Conservation (phyloP, 2,329 filamentous ascomycete genomes). For the Pezicula rhizophila region DNA sequence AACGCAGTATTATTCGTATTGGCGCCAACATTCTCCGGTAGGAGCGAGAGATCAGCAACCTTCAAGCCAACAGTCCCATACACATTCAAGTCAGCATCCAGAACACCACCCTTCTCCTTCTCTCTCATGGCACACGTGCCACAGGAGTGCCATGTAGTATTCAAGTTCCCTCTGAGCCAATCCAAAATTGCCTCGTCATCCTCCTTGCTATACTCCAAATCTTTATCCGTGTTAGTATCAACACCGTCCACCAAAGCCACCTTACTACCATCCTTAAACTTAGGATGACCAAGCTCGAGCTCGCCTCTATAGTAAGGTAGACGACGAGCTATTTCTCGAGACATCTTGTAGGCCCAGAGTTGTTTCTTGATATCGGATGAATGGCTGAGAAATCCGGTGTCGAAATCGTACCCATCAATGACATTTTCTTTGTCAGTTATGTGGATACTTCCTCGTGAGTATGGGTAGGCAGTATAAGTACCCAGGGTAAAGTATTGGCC, state of each 20-base stretch:
- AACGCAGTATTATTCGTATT: slow-evolving; percentile 42
- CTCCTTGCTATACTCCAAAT: slow-evolving; percentile 32
- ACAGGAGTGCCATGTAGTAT: slow-evolving; percentile 34
- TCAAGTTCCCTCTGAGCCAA: slow-evolving; percentile 33
- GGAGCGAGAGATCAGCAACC: slow-evolving; percentile 34
- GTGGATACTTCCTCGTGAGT: slow-evolving; percentile 55
- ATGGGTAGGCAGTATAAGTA: slow-evolving; percentile 53
- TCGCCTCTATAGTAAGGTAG: slow-evolving; percentile 46
- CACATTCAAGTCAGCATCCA: slow-evolving; percentile 32
- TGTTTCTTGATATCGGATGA: slow-evolving; percentile 51
- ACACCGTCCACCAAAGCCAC: slow-evolving; percentile 28
- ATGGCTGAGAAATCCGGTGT: slow-evolving; percentile 51
- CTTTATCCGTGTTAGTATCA: slow-evolving; percentile 21
- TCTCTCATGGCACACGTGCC: slow-evolving; percentile 35
- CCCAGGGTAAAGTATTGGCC: slow-evolving; percentile 47
- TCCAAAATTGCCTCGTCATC: slow-evolving; percentile 34
- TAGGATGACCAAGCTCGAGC: slow-evolving; percentile 35
- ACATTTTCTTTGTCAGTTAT: slow-evolving; percentile 40
- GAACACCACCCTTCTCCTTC: slow-evolving; percentile 31
- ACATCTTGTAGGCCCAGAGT: slow-evolving; percentile 59
- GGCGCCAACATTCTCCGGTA: slow-evolving; percentile 32
- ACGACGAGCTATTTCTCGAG: slow-evolving; percentile 54
- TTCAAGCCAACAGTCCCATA: slow-evolving; percentile 34
- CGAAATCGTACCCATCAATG: slow-evolving; percentile 45
- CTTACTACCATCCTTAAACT: slow-evolving; percentile 35